A percentile compares a stretch with the other conserved stretches of the same genome.
Conservation (phyloP, 2,329 filamentous ascomycete species). For the Allantophomopsis lycopodina region DNA sequence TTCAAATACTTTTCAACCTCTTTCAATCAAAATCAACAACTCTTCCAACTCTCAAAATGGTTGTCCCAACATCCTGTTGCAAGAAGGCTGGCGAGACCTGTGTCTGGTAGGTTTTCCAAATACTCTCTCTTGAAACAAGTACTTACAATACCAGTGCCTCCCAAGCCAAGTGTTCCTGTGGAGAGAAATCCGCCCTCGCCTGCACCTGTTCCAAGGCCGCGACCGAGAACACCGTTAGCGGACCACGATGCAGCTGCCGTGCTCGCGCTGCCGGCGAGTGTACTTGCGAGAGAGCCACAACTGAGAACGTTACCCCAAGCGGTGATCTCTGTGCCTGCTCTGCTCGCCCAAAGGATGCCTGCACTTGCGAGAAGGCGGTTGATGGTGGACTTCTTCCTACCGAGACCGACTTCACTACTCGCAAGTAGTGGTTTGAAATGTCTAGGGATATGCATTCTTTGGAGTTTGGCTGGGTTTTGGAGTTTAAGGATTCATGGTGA, state of each 20-base stretch:
- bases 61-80: slow-evolving; percentile 17
- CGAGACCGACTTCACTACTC: slow-evolving; percentile 83
- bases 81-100: slow-evolving; percentile 16
- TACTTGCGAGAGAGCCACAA: slow-evolving; percentile 60
- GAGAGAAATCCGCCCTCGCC: slow-evolving; percentile 72
- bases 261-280: slow-evolving; percentile 68
- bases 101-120: slow-evolving; percentile 12
- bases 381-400: slow-evolving; percentile 46
- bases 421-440: not conserved
- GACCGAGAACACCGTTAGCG: slow-evolving; percentile 59
- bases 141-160: slow-evolving; percentile 28
- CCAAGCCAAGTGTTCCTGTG: slow-evolving; percentile 73
- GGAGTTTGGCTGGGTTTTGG: no score
- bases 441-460: no score
- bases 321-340: slow-evolving; percentile 67
- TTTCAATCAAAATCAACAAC: no score
- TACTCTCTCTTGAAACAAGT: not conserved
- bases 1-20: no score
- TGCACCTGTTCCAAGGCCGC: slow-evolving; percentile 72
- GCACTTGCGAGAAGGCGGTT: slow-evolving; percentile 70
- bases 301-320: slow-evolving; percentile 50
- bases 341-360: slow-evolving; percentile 54
- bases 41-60: slow-evolving; percentile 9
- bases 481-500: no score
- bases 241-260: slow-evolving; percentile 68